These are phyloP conservation scores for Diutina rugosa DNA, from an alignment of 1,139 yeast species.

Conservation along the genomic window DNA sequence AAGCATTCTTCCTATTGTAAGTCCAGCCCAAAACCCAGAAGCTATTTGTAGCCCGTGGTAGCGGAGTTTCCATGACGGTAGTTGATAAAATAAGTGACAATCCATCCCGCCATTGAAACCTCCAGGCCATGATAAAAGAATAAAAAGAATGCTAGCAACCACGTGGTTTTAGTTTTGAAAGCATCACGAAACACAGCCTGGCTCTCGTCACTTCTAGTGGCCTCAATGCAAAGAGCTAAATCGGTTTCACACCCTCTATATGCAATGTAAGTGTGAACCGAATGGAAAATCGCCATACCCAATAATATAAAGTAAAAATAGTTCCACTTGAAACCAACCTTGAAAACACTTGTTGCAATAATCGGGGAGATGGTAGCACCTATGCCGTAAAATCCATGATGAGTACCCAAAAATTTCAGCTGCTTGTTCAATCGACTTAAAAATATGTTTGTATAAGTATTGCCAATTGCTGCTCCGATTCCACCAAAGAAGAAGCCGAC, in stretches of 20 bases:
- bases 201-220: slow-evolving; percentile 4
- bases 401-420: slow-evolving; percentile 35
- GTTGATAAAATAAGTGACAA: slow-evolving; percentile 47
- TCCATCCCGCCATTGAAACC: slow-evolving; percentile 62
- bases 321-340: slow-evolving; percentile 38
- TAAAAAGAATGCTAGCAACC: slow-evolving; percentile 42
- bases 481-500: slow-evolving; percentile 48
- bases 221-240: slow-evolving; percentile 18
- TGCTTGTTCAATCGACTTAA: slow-evolving; percentile 35
- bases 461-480: slow-evolving; percentile 40
- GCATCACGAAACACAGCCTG: slow-evolving; percentile 8
- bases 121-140: slow-evolving; percentile 60
- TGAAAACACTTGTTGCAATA: slow-evolving; percentile 40
- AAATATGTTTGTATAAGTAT: slow-evolving; percentile 47
- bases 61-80: slow-evolving; percentile 35
- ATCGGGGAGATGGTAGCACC: slow-evolving; percentile 56
- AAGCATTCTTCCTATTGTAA: slow-evolving; percentile 45
- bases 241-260: slow-evolving; percentile 34
- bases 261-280: slow-evolving; percentile 16
- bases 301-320: slow-evolving; percentile 36
- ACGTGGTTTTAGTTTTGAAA: slow-evolving; percentile 29
- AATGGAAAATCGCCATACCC: slow-evolving; percentile 20
- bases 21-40: slow-evolving; percentile 64
- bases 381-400: slow-evolving; percentile 50
- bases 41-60: slow-evolving; percentile 50